A percentile compares a stretch with the other conserved stretches of the same genome.
phyloP scores from a whole-genome alignment of 768 basidiomycete species.

The Phylloporus rhodoxanthus region DNA sequence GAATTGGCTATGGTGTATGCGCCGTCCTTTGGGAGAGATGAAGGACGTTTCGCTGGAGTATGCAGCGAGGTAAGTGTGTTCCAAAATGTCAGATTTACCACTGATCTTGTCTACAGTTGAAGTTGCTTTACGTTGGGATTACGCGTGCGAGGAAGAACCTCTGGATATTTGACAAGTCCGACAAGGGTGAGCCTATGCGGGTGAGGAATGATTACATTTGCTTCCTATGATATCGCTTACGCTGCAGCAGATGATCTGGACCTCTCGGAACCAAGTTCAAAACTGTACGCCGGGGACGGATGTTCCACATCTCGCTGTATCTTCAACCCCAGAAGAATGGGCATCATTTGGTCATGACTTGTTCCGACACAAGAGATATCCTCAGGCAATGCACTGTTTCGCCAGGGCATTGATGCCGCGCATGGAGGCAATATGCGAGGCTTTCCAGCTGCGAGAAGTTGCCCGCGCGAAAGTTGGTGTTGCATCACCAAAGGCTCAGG shows the following conservation, averaged over 20 bases:
- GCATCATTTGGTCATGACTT: conserved; percentile 34
- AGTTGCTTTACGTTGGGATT: conserved; percentile 64
- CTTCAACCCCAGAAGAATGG: conserved; percentile 48
- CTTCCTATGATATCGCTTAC: not conserved
- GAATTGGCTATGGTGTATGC: conserved; percentile 21
- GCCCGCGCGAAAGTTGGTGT: conserved; percentile 35
- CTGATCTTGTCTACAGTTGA: conserved; percentile 39
- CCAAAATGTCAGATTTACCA: not conserved
- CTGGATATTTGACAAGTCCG: conserved; percentile 63
- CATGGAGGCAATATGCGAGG: conserved; percentile 43
- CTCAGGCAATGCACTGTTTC: conserved; percentile 52
- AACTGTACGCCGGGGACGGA: conserved; percentile 44
- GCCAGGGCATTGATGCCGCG: conserved; percentile 40
- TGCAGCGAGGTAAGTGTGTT: conserved; percentile 49
- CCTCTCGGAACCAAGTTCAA: conserved; percentile 38
- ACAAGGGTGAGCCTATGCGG: conserved; percentile 51
- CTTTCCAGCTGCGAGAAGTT: conserved; percentile 49
- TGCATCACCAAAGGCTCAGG: conserved; percentile 17
- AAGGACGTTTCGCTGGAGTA: conserved; percentile 45
- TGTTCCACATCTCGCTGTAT: conserved; percentile 48
- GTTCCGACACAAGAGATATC: conserved; percentile 38
- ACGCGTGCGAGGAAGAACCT: conserved; percentile 65
- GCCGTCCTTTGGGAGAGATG: conserved; percentile 43
- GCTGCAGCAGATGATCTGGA: conserved; percentile 45
- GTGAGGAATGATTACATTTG: conserved; percentile 25